These are phyloP conservation scores for Claviceps sp. DNA, from an alignment of 2,329 filamentous ascomycete genomes.

Conservation along the genomic window DNA sequence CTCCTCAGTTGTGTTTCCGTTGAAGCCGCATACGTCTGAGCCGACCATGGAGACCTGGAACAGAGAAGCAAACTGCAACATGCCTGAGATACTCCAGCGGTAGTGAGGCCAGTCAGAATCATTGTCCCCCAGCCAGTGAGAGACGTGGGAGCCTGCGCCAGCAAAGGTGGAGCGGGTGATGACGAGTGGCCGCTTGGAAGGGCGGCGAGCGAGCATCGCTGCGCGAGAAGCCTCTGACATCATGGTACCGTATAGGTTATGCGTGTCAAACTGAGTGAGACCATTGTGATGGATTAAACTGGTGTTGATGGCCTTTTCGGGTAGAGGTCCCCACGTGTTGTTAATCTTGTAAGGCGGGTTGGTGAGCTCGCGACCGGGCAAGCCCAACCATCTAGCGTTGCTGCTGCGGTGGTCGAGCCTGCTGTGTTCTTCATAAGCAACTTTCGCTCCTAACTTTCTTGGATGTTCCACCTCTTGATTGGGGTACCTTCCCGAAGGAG, in stretches of 20 bases:
- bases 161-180: constrained; percentile 68
- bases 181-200: constrained; percentile 50
- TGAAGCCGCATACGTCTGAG: constrained; percentile 68
- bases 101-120: constrained; percentile 42
- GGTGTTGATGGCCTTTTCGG: constrained; percentile 50
- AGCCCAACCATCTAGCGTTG: constrained; percentile 6
- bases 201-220: constrained; percentile 54
- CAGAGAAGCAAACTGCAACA: constrained; percentile 48
- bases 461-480: neutral
- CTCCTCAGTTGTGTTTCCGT: constrained; percentile 42
- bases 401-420: neutral
- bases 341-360: constrained; percentile 10
- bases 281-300: constrained; percentile 57
- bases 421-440: too few relatives aligned
- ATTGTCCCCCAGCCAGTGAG: constrained; percentile 42
- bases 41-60: constrained; percentile 59
- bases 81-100: constrained; percentile 41
- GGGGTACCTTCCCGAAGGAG: neutral
- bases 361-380: constrained; percentile 11
- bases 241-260: constrained; percentile 66
- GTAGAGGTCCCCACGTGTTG: constrained; percentile 27
- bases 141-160: constrained; percentile 51
- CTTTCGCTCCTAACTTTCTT: too few relatives aligned
- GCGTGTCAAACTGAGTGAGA: constrained; percentile 57
- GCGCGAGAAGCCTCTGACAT: constrained; percentile 54